Evolutionary conservation across 2,329 filamentous ascomycete species (phyloP), one percentile per base, ranked within the genome.

Genomic region (Aspergillus puulaauensis): DNA sequence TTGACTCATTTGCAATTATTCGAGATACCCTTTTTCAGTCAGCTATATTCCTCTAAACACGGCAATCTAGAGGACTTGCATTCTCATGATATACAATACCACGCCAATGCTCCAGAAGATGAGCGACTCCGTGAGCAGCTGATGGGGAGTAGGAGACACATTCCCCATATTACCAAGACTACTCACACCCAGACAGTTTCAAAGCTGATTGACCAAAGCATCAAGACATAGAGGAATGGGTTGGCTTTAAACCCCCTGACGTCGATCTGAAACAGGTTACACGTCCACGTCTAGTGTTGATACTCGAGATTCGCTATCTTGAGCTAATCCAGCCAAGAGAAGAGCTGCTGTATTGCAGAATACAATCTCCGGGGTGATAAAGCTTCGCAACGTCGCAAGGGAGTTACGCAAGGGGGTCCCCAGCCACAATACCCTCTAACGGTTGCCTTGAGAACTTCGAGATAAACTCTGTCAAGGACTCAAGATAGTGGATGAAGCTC

Each of bases 51-150:
- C 14, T 3, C 15, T 37, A 37, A 37, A 37, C 35, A 37, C 15
- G 6, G 12, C 12, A 37, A 6, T 14, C 35, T n/a, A 12, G 14
- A 14, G 14, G 15, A 17, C 12, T 3, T 40, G 46, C 27, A 39
- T 41, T 19, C 52, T 31, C 19, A 40, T 24, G 27, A 49, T n/a
- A 14, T 46, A 52, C 31, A 50, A 23, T 11, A 51, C 31, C 9
- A 56, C 15, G 59, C 62, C 67, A 48, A 65, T 64, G 3, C 66
- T 65, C 45, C 67, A 69, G 66, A 69, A 69, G 15, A 70, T 64
- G 12, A 67, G 56, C 19, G 61, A 65, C 23, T 69, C 68, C 6
- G 66, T 48, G 61, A 70, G 46, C 19, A 60, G 57, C 44, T 54
- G 49, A 15, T 33, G 51, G 2, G 57, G 54, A 21, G 54, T 50